A percentile compares a stretch with the other conserved stretches of the same genome.
Conservation (phyloP, 2,329 filamentous ascomycete genomes). For the Fusarium neocosmosporiellum region DNA sequence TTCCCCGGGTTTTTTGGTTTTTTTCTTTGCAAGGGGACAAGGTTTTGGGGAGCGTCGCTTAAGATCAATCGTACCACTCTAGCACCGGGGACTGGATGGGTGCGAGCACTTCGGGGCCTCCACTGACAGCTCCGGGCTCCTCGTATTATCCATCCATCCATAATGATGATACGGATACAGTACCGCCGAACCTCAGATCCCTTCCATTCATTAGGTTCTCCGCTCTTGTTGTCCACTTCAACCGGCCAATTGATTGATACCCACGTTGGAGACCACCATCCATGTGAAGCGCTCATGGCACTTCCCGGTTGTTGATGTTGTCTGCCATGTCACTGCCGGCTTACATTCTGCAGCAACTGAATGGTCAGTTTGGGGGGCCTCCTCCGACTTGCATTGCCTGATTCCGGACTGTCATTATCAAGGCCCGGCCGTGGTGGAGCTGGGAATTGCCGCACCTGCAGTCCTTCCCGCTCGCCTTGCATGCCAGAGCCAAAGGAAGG, state of each 20-base stretch:
- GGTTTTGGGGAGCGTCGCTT: constrained; percentile 23
- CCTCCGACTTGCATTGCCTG: not conserved
- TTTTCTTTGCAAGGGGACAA: not conserved
- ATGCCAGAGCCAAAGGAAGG: not conserved
- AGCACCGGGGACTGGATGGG: constrained; percentile 3
- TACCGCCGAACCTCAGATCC: not conserved
- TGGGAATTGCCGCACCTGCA: not conserved
- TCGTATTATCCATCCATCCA: not conserved
- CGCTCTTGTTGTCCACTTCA: not conserved
- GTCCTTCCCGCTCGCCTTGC: not conserved
- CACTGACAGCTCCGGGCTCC: constrained; percentile 1
- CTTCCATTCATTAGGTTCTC: not conserved
- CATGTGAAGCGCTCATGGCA: not conserved
- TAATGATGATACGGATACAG: not conserved
- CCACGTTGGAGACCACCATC: not conserved
- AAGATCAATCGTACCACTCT: constrained; percentile 23
- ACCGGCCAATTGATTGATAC: not conserved
- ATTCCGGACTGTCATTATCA: not conserved
- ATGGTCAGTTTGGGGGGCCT: constrained; percentile 1
- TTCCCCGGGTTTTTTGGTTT: constrained; percentile 34
- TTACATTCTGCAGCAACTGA: constrained; percentile 8
- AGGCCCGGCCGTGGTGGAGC: not conserved
- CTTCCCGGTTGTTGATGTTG: not conserved
- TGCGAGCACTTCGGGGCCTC: constrained; percentile 14
- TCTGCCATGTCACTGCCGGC: not conserved